Conservation (phyloP, 2,329 filamentous ascomycete genomes). For the Dactylella cylindrospora region DNA sequence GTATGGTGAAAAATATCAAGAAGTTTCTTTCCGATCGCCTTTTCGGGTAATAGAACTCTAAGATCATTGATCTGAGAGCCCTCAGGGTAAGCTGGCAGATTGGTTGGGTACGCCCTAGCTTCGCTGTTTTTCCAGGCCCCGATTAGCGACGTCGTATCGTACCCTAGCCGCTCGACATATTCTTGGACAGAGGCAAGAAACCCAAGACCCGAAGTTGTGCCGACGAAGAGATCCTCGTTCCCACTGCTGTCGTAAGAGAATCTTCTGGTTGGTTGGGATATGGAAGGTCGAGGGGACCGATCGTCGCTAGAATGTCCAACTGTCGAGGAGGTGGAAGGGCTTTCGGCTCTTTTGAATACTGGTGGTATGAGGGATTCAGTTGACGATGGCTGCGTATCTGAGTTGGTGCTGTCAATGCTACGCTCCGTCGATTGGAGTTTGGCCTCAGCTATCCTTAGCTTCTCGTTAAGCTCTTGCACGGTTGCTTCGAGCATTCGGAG, state of each 20-base stretch:
- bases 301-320: slow-evolving; percentile 26
- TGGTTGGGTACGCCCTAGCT: slow-evolving; percentile 26
- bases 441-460: slow-evolving; percentile 47
- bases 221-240: slow-evolving; percentile 36
- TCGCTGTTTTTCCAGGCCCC: slow-evolving; percentile 37
- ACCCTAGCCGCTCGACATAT: slow-evolving; percentile 39
- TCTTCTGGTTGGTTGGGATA: slow-evolving; percentile 26
- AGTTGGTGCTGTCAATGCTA: slow-evolving; percentile 4
- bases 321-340: slow-evolving; percentile 28
- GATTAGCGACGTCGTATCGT: slow-evolving; percentile 34
- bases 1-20: slow-evolving; percentile 38
- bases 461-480: slow-evolving; percentile 47
- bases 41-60: slow-evolving; percentile 17
- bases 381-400: slow-evolving; percentile 14
- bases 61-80: slow-evolving; percentile 26
- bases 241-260: slow-evolving; percentile 31
- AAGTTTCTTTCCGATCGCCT: slow-evolving; percentile 23
- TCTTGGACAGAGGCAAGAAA: slow-evolving; percentile 41
- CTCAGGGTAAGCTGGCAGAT: slow-evolving; percentile 4
- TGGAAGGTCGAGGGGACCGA: slow-evolving; percentile 19
- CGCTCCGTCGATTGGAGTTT: slow-evolving; percentile 38
- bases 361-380: slow-evolving; percentile 11
- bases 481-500: slow-evolving; percentile 47
- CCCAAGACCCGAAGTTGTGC: slow-evolving; percentile 36
- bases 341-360: slow-evolving; percentile 5